Evolutionary conservation across 148 eudicot genomes (phyloP).

Genomic region (Mesembryanthemum crystallinum): DNA sequence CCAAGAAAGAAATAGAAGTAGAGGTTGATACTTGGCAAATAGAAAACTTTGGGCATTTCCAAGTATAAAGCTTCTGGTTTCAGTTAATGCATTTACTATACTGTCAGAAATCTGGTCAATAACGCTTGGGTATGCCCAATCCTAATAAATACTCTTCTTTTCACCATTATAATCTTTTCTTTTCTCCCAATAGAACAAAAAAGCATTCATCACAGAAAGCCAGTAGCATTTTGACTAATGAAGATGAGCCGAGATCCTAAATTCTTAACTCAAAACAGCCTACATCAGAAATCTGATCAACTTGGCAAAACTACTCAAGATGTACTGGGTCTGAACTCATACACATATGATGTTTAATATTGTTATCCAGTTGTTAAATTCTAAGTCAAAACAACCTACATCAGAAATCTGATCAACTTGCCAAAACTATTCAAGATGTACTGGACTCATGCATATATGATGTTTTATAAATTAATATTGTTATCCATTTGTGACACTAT

Average conservation of each 20-base stretch:
- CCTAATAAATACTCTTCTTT: too few species aligned
- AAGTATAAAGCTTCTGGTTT: background rate
- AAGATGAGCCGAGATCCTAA: background rate
- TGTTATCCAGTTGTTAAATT: background rate
- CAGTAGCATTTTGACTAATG: background rate
- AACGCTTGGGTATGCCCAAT: too few species aligned
- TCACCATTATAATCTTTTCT: too few species aligned
- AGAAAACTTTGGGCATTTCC: background rate
- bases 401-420: too few species aligned
- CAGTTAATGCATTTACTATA: background rate
- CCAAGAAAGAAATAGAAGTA: too few species aligned
- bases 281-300: background rate
- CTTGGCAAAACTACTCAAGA: background rate
- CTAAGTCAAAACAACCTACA: too few species aligned
- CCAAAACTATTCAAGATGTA: too few species aligned
- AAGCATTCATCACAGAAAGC: background rate
- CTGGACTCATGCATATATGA: too few species aligned
- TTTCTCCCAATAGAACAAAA: too few species aligned
- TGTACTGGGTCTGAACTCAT: too few species aligned
- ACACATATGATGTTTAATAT: background rate
- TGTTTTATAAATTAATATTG: too few species aligned
- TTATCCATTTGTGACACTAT: background rate
- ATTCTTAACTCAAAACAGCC: background rate
- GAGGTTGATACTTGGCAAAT: too few species aligned
- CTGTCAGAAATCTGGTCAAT: background rate